Evolutionary conservation across 352 stramenopile species (phyloP), one percentile per base, ranked within the genome.

Genomic region (Pythium chondricola): DNA sequence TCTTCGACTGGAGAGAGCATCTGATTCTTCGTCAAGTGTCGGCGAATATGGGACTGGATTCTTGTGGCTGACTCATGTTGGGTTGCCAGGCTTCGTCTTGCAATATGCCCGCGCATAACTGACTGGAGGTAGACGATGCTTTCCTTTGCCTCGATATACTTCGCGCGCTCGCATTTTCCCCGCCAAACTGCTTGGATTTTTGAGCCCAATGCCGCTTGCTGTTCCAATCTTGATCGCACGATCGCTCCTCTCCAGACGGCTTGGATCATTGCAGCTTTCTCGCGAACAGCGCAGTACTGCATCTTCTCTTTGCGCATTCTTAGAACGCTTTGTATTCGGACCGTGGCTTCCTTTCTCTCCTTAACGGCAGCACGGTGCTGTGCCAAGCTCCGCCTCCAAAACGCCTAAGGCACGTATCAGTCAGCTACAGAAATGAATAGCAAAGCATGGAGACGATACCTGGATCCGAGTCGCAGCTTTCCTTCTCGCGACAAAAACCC

Each of bases 381-480:
- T 14, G 26, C 44, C 3, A 67, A 42, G 20, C 43, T 44, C 17
- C 30, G 48, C 38, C 58, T 20, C 58, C 58, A 71, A 6, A 48
- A 11, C 41, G 48, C 52, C 62, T 69, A 32, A 8, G 36, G 24
- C 1, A n/a, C 7, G 18, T 7, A 58, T 3, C 24, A 46, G 6
- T 36, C 14, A 40, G 0, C 13, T 22, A 37, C 17, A 24, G 11
- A 61, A 38, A n/a, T n/a, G n/a, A n/a, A n/a, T n/a, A n/a, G 44
- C 9, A 52, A 33, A 10, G 4, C 5, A 18, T 13, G 11, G 2
- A 1, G 24, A 31, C 4, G 24, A 17, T 56, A 85, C 73, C 70
- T 85, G 74, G 58, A 85, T 85, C 49, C 62, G 52, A 17, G 48
- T 56, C 20, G 71, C 69, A 35, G 71, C 71, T 65, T 65, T 69